These are phyloP conservation scores for Drechslera avenae DNA, from an alignment of 2,329 filamentous ascomycete genomes.

Conservation along the genomic window DNA sequence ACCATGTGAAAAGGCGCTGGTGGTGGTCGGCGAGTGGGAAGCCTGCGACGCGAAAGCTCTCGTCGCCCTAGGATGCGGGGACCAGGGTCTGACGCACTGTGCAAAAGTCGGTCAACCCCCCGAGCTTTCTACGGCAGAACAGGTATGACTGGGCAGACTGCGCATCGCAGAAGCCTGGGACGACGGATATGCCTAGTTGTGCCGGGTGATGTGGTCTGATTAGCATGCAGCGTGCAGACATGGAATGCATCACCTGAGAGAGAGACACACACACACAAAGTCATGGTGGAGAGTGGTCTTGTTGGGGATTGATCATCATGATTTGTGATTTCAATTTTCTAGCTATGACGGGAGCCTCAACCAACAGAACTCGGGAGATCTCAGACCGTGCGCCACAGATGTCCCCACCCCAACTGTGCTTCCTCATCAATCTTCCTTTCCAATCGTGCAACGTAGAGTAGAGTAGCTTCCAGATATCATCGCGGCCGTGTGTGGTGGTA, in stretches of 20 bases:
- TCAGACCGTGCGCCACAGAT: slow-evolving; percentile 25
- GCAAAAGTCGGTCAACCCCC: slow-evolving; percentile 27
- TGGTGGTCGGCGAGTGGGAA: slow-evolving; percentile 4
- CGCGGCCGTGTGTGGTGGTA: slow-evolving; percentile 18
- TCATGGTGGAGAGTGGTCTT: slow-evolving; percentile 11
- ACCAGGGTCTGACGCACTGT: slow-evolving; percentile 20
- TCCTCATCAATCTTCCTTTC: slow-evolving; percentile 7
- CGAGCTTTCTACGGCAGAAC: slow-evolving; percentile 3
- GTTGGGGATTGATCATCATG: slow-evolving; percentile 23
- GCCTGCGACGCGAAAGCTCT: slow-evolving; percentile 11
- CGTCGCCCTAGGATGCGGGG: slow-evolving; percentile 5
- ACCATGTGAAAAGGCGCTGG: too few species aligned
- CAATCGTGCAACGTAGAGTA: slow-evolving; percentile 27
- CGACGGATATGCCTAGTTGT: slow-evolving; percentile 6
- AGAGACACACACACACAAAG: too few species aligned
- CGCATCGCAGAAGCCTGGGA: background rate
- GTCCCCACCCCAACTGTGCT: slow-evolving; percentile 4
- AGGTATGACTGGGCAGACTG: slow-evolving; percentile 10
- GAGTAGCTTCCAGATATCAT: slow-evolving; percentile 24
- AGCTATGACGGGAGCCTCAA: slow-evolving; percentile 36
- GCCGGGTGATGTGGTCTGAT: slow-evolving; percentile 9
- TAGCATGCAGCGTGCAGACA: slow-evolving; percentile 23
- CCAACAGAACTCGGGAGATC: slow-evolving; percentile 29
- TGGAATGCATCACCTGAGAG: slow-evolving; percentile 24
- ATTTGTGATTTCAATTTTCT: slow-evolving; percentile 22